Evolutionary conservation across 2,329 filamentous ascomycete genomes (phyloP), one percentile per base, ranked within the genome.

Genomic region (Fusarium coicis): DNA sequence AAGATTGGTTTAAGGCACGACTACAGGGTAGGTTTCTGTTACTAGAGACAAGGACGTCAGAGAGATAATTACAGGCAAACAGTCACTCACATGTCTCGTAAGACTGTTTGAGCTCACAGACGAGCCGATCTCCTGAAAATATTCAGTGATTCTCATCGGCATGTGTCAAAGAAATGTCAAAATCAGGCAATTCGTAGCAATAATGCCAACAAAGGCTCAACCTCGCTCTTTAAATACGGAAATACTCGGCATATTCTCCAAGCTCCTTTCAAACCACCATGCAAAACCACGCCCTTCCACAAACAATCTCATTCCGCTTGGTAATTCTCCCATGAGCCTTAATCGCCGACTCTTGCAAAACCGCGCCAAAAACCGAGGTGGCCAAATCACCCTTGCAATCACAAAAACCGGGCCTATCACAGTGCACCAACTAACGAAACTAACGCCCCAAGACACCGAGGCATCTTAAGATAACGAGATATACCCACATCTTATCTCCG

Each of bases 401-500:
- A 0, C 2, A 58, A 46, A 46, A 21, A 9, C 47, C 57, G 47
- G 19, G 11, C 57, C 36, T 37, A 37, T 39, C 21, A 28, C 6
- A 23, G 4, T 14, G n/a, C 50, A 32, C 11, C 15, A 14, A 26
- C 19, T 10, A 9, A 6, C 15, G 1, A n/a, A 11, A 36, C 34
- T 36, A 28, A 60, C 3, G 32, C 3, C 10, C 10, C 28, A 64
- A 69, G 50, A 69, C 39, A 18, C 65, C 66, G 58, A 55, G 66
- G 65, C 36, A 69, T 69, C 66, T 69, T 46, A 4, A 28, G 14
- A 39, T 47, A 15, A 15, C 39, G 7, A 23, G 7, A 26, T 26
- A 26, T 64, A 65, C 26, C 66, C 65, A 69, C 66, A 30, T 18
- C 44, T 69, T 65, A 69, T 69, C 66, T 56, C 66, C 64, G 64